Base-by-base conservation (phyloP, 2,329 filamentous ascomycete genomes). In the Periconia digitata region DNA sequence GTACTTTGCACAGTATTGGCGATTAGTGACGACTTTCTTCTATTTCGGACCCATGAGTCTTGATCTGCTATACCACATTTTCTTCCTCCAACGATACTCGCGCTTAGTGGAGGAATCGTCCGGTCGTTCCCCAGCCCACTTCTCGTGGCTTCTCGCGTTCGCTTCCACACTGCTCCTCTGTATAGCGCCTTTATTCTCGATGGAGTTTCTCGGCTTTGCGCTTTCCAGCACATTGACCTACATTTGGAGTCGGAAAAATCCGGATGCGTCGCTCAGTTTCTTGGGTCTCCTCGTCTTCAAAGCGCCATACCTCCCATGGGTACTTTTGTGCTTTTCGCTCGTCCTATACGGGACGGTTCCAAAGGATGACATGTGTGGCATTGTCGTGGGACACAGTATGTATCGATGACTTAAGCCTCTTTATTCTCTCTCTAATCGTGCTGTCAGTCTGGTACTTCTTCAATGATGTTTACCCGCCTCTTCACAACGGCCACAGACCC, bases 1-100 rank as follows among this genome's bases (percentile, higher is more conserved):
- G 24, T 22, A 22, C 52, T 57, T 42, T 58, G 22, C 16, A 23
- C 56, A 96, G 90, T 97, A 96, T 73, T 99, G 94, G 94, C 87
- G 94, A 35, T 79, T 99, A n/a, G 66, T 96, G 35, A 95, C 92
- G 2, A 96, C 92, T 1, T 99, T 99, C 75, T 84, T 97, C 66
- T 99, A 97, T 77, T 97, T 97, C 68, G 94, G 94, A 2, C 92
- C 92, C 2, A 85, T 97, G 56, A 94, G 87, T 23, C 84, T 99
- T 67, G 94, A 97, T 71, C 85, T 99, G 35, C 81, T 97, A 60
- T 97, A 96, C 78, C 92, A 97, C 72, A 89, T 97, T 71, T 99
- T 96, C 81, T 99, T 99, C 76, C 86, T 96, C 49, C 92, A 96
- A 70, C 88, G 94, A 48, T 99, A 99, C 73, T 92, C 92, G 6